Conservation (phyloP, 2,329 filamentous ascomycete species). For the Xylaria hypoxylon region DNA sequence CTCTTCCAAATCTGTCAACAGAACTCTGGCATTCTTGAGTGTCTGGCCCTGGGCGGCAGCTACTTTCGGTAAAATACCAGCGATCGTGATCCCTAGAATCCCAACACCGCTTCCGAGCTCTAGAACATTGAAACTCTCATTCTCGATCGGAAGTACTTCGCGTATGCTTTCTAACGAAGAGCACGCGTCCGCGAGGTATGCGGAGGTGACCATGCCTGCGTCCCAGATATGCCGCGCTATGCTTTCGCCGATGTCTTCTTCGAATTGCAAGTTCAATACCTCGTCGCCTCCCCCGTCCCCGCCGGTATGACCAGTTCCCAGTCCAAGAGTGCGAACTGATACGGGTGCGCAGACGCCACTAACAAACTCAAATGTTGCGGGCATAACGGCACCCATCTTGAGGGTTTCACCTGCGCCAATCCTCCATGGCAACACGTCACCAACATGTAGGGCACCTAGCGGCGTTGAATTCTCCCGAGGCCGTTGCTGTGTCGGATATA, state of each 20-base stretch:
- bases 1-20: conserved; percentile 68
- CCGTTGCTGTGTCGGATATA: conserved; percentile 40
- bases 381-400: conserved; percentile 44
- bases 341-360: conserved; percentile 41
- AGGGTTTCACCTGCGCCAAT: conserved; percentile 4
- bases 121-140: conserved; percentile 57
- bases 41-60: conserved; percentile 35
- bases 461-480: conserved; percentile 3
- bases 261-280: conserved; percentile 55
- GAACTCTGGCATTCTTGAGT: conserved; percentile 48
- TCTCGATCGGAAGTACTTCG: conserved; percentile 37
- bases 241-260: conserved; percentile 70
- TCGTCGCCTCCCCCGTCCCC: conserved; percentile 34
- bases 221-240: conserved; percentile 72
- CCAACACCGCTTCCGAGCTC: conserved; percentile 70
- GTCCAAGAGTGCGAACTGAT: conserved; percentile 41
- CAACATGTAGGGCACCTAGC: conserved; percentile 33
- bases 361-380: conserved; percentile 43
- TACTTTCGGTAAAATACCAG: conserved; percentile 50
- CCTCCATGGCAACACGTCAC: conserved; percentile 40
- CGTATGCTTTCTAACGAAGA: conserved; percentile 30
- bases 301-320: background rate
- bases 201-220: conserved; percentile 62
- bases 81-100: conserved; percentile 64
- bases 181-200: conserved; percentile 49